Evolutionary conservation across 345 rosid genomes (phyloP), one percentile per base, ranked within the genome.

Genomic region (Eucalyptus curtisii): DNA sequence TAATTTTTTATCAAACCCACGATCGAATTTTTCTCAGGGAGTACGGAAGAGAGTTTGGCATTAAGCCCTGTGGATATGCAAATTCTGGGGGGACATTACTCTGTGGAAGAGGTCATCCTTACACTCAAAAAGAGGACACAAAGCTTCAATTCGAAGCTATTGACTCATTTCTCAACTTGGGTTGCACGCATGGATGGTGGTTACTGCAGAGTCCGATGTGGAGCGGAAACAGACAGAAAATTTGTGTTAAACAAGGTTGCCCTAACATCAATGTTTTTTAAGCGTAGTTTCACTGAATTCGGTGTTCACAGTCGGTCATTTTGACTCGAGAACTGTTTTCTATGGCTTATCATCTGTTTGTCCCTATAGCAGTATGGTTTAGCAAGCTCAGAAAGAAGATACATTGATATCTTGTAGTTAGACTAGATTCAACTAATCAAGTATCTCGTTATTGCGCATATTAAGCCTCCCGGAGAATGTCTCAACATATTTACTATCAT

Each of bases 91-190:
- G 89, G 90, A 88, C 90, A 24, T 31, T 86, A 48, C 84, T 48
- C 27, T 86, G 31, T n/a, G 84, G 59, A 88, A 52, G 71, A 84
- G 64, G 86, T 87, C 86, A 59, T 86, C 20, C 55, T 90, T 82
- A 90, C 93, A 92, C 94, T 91, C 90, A 89, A 20, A 92, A 93
- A 92, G 93, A 93, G 64, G 76, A n/a, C 17, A 40, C 91, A 89
- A 33, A 81, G 48, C 88, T 92, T 93, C 89, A 89, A 87, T 89
- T 90, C 76, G 90, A 92, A 92, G 95, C 59, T 49, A 92, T 93
- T 92, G 93, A 91, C 93, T 89, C 92, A 87, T 55, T 89, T 91
- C 85, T 89, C 40, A 88, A 64, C 90, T 89, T 76, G 88, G 80
- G 86, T 40, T 76, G 82, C 82, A 76, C 82, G 47, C 82, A 40